Evolutionary conservation across 2,329 filamentous ascomycete species (phyloP), one percentile per base, ranked within the genome.

Genomic region (Aspergillus sp.): DNA sequence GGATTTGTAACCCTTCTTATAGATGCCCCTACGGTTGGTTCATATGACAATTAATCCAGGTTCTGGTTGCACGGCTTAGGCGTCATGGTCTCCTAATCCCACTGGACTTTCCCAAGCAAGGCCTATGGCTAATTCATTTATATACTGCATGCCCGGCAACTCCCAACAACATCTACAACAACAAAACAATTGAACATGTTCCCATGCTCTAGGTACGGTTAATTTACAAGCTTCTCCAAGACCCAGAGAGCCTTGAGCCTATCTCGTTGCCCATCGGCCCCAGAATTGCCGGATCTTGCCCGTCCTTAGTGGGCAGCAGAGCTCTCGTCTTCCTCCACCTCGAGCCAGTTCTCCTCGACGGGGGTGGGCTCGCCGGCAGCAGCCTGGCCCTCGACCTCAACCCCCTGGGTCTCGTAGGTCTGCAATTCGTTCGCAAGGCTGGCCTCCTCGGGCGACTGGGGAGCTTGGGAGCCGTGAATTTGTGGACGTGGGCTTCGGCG

Each of bases 301-400:
- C 36, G 35, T 35, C 48, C 49, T 44, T 64, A 66, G 51, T 67
- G 63, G 40, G 60, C 61, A 41, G 57, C 61, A 37, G 63, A 56
- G 30, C 62, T 48, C 47, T 68, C 63, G 39, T 72, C 70, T 33
- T 69, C 65, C 63, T 70, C 88, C 60, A 86, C 80, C 64, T 88
- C 86, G 51, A 93, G 83, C 85, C 86, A 95, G 57, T 78, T 74
- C 60, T 80, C 70, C 57, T 77, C 72, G 20, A 67, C 68, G 29
- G 80, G 72, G 36, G 74, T 69, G 46, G 70, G 69, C 60, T 76
- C 72, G 44, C 72, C 73, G 40, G 67, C 63, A 49, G 72, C 69
- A 47, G 82, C 76, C 64, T 85, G 78, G 48, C 89, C 89, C 73
- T 96, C 89, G 47, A 96, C 80, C 68, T 98, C 91, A 49, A 95